Evolutionary conservation across 164 flowering plant genomes (phyloP), one percentile per base, ranked within the genome.

Genomic region (Tetracentron sinense): DNA sequence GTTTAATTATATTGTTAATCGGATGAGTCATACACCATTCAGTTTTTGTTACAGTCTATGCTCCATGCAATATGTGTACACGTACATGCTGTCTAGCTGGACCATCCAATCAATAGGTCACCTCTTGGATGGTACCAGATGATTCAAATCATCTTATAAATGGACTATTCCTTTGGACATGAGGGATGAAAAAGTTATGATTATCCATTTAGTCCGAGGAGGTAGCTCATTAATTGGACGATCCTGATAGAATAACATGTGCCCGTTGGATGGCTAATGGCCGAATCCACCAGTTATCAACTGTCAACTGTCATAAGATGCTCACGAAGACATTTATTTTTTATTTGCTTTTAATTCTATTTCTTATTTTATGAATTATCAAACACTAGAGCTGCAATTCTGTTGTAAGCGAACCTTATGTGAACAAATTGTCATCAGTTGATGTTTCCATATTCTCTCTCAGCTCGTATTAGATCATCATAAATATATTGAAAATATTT

Each of bases 1-100:
- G 99, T 94, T 21, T 28, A 15, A 26, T 51, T 20, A 33, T 44
- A 33, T 62, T 26, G 44, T 20, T 15, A 53, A 26, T 27, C 30
- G 14, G 19, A 1, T 52, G 25, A 3, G 5, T 51, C 31, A 53
- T 1, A 8, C 14, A 8, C 14, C 15, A 38, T 38, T 38, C 8
- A 38, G 8, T 10, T 3, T 4, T 3, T 4, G 8, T 16, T 53
- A n/a, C 31, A 10, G 16, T 5, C 16, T n/a, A n/a, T n/a, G n/a
- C 26, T 26, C 11, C n/a, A 26, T 53, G 31, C 16, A 26, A 14
- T 17, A 53, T 38, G 8, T 27, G n/a, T 27, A 15, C 26, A 26
- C 19, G n/a, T 27, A 15, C 26, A 26, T 26, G 31, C 14, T 14
- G 14, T 22, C n/a, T 4, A 3, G 11, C 56, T 27, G 12, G 31